These are phyloP conservation scores for Xylariomycetidae sp. DNA, from an alignment of 2,329 filamentous ascomycete genomes.

Conservation along the genomic window DNA sequence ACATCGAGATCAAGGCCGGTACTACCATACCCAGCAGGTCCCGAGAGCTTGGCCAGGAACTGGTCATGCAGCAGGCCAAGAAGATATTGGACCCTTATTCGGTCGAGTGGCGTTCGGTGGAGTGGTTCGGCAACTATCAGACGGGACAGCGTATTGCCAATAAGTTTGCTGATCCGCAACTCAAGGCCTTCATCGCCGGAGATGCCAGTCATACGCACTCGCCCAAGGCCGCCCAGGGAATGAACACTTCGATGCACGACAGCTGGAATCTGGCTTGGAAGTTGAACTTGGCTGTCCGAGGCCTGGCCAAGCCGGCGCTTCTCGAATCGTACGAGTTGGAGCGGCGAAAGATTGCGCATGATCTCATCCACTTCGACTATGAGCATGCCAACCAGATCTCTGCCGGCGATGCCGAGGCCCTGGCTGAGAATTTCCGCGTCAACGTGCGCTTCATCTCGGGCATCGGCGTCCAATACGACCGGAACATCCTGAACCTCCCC, in stretches of 20 bases:
- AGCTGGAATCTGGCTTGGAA: conserved; percentile 41
- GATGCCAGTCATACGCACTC: conserved; percentile 61
- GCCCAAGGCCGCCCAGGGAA: conserved; percentile 58
- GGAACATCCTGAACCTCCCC: conserved; percentile 46
- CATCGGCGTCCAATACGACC: conserved; percentile 58
- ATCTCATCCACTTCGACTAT: conserved; percentile 56
- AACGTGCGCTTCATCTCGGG: conserved; percentile 73
- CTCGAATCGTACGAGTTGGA: conserved; percentile 60
- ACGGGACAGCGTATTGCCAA: conserved; percentile 68
- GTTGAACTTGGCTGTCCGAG: conserved; percentile 48
- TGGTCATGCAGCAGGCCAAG: conserved; percentile 64
- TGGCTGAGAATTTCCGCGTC: conserved; percentile 64
- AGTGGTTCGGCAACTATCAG: conserved; percentile 71
- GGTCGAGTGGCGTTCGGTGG: conserved; percentile 53
- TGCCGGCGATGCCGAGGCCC: conserved; percentile 56
- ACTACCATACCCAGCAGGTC: no score
- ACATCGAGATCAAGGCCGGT: conserved; percentile 50
- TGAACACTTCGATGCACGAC: conserved; percentile 55
- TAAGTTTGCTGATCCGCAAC: conserved; percentile 59
- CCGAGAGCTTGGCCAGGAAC: conserved; percentile 52
- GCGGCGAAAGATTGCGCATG: conserved; percentile 56
- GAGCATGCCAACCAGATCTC: conserved; percentile 54
- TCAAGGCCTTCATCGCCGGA: conserved; percentile 60
- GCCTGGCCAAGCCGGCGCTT: conserved; percentile 49
- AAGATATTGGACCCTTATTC: conserved; percentile 56